Evolutionary conservation across 2,329 filamentous ascomycete genomes (phyloP).

Genomic region (Colletotrichum navitas): DNA sequence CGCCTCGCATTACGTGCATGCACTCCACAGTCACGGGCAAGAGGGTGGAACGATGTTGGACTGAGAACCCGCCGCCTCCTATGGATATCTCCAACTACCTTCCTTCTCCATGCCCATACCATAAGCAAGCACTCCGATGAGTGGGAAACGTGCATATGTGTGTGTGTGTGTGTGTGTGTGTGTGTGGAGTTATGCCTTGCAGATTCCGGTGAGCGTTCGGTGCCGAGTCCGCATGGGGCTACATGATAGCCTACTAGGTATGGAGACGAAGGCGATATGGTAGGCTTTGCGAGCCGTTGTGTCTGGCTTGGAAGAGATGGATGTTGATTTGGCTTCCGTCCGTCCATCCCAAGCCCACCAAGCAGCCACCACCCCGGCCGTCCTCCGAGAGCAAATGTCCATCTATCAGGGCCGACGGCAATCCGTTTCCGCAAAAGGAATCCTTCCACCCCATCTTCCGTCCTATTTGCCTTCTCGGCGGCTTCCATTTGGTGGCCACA

Average conservation of each 20-base stretch:
- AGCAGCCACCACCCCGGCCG: conserved; percentile 32
- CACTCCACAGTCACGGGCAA: not conserved
- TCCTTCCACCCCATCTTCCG: conserved; percentile 9
- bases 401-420: conserved; percentile 2
- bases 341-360: conserved; percentile 2
- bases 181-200: not conserved
- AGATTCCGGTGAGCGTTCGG: conserved; percentile 30
- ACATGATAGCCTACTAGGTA: not conserved
- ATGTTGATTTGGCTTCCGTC: not conserved
- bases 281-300: not conserved
- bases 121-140: not conserved
- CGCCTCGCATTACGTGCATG: conserved; percentile 25
- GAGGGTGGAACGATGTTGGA: not conserved
- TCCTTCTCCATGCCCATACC: conserved; percentile 21
- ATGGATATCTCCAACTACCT: not conserved
- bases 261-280: conserved; percentile 23
- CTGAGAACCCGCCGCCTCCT: not conserved
- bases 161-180: not conserved
- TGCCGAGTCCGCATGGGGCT: not conserved
- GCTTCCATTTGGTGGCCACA: not conserved
- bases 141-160: not conserved
- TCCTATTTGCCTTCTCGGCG: not conserved
- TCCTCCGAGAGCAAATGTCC: conserved; percentile 26
- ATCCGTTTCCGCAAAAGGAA: not conserved
- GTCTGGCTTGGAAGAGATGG: not conserved